A percentile compares a stretch with the other conserved stretches of the same genome.
Conservation (phyloP, 345 rosid genomes). For the Eucalyptus tenuipes region DNA sequence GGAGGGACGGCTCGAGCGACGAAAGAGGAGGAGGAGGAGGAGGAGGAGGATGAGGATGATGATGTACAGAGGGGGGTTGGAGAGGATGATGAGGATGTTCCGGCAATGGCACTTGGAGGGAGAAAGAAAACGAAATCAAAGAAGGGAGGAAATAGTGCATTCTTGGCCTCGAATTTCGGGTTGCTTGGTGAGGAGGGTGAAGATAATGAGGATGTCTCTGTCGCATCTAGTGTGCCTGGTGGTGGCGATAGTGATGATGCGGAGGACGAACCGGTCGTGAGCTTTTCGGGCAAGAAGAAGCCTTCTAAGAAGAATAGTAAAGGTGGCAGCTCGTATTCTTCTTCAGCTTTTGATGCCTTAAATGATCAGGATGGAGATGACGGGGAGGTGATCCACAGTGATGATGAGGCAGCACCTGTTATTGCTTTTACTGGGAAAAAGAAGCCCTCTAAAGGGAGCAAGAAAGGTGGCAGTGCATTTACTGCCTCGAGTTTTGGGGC, state of each 20-base stretch:
- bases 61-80: slow-evolving; percentile 2
- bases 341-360: slow-evolving; percentile 16
- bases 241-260: slow-evolving; percentile 21
- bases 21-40: slow-evolving; percentile 25
- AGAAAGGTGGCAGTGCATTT: slow-evolving; percentile 2
- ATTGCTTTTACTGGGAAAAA: slow-evolving; percentile 3
- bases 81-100: slow-evolving; percentile 12
- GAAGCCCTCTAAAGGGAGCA: slow-evolving; percentile 2
- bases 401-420: neutral
- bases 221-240: slow-evolving; percentile 32
- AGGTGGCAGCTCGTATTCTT: slow-evolving; percentile 11
- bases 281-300: slow-evolving; percentile 36
- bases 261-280: slow-evolving; percentile 23
- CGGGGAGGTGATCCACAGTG: neutral
- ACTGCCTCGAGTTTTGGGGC: neutral
- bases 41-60: neutral
- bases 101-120: slow-evolving; percentile 6
- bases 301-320: slow-evolving; percentile 19
- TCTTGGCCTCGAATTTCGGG: neutral
- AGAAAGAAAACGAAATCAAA: slow-evolving; percentile 16
- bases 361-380: slow-evolving; percentile 11
- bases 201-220: neutral
- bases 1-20: slow-evolving; percentile 8
- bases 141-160: neutral
- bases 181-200: slow-evolving; percentile 8